Conservation (phyloP, 495 filamentous ascomycete species). For the Annulohypoxylon moriforme region DNA sequence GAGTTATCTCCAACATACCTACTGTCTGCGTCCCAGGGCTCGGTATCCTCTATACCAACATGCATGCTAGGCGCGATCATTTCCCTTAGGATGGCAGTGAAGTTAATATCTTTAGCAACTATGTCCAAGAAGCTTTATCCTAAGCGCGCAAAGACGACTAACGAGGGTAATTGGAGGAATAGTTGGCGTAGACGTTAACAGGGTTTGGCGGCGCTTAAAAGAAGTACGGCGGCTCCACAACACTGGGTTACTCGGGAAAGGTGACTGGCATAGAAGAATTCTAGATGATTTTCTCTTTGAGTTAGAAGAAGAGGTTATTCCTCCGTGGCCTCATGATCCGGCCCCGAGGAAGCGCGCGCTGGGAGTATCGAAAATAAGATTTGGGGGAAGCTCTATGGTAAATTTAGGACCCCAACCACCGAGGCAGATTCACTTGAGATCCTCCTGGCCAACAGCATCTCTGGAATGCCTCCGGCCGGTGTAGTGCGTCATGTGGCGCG, state of each 20-base stretch:
- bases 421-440: constrained; percentile 30
- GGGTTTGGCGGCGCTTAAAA: constrained; percentile 37
- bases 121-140: constrained; percentile 20
- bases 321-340: constrained; percentile 12
- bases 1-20: constrained; percentile 23
- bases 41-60: constrained; percentile 12
- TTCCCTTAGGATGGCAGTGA: constrained; percentile 19
- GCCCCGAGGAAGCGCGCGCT: constrained; percentile 41
- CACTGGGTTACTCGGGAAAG: constrained; percentile 30
- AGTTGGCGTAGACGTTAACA: constrained; percentile 26
- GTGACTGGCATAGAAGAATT: constrained; percentile 45
- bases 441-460: constrained; percentile 34
- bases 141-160: constrained; percentile 38
- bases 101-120: constrained; percentile 7
- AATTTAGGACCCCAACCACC: constrained; percentile 28
- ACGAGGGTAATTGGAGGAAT: constrained; percentile 20
- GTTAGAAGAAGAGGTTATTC: constrained; percentile 19
- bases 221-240: constrained; percentile 36
- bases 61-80: constrained; percentile 16
- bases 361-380: constrained; percentile 27
- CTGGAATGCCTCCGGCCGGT: constrained; percentile 32
- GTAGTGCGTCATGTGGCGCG: constrained; percentile 45
- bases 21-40: constrained; percentile 2
- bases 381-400: constrained; percentile 14
- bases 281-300: constrained; percentile 32